Base-by-base conservation (phyloP, 306 rosid species). In the Potentilla sterilis region DNA sequence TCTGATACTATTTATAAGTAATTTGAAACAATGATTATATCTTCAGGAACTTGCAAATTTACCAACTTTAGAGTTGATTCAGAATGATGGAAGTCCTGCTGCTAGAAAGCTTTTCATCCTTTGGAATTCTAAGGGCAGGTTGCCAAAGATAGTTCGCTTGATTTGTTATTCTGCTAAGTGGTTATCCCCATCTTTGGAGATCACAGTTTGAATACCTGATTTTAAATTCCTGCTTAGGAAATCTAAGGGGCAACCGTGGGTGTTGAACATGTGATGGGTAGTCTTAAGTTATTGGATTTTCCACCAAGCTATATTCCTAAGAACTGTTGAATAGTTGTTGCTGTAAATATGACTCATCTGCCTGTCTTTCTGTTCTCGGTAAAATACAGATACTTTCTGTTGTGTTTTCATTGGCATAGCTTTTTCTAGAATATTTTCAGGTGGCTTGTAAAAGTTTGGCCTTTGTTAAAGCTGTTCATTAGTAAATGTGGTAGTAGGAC, bases 51-150 rank as follows among this genome's bases (percentile, higher is more conserved):
- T 95, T 72, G 96, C 97, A 77, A 95, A 89, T 86, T 80, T 94
- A 79, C 77, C 88, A 68, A 76, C 83, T 40, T 61, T 88, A 57
- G 92, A 94, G 89, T 85, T 94, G 86, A 85, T 94, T 85, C 86
- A 92, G 80, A 92, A 87, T 49, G 96, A 94, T 89, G 98, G 98
- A 78, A 94, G 98, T 86, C 98, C 97, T 44, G 87, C 96, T 73
- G 81, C 97, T 15, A 84, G 89, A 85, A 94, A 94, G 85, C 88
- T 82, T 63, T 94, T 94, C 80, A 71, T 94, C 81, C 96, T 94
- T 79, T 92, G 98, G 98, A 92, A 94, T 85, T 93, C 97, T 43
- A 42, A 40, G 9, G 62, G 19, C 46, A 16, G 34, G 51, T 38
- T 34, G 21, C n/a, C 54, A 1, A n/a, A 49, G 54, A 58, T 10